phyloP scores from a whole-genome alignment of 192 early-diverging fungal species.

The Backusella morwellensis region DNA sequence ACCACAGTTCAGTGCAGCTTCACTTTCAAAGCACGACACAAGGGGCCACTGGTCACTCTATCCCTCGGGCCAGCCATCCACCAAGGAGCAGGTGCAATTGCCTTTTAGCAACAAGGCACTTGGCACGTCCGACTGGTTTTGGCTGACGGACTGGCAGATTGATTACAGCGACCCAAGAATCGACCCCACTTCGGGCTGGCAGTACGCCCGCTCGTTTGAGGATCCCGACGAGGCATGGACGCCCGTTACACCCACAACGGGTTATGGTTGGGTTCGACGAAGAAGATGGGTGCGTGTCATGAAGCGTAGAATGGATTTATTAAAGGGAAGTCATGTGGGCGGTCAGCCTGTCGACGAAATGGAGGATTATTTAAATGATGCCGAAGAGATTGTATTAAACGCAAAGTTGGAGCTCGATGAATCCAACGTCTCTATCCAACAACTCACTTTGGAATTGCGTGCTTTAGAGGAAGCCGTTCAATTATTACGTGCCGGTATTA shows the following conservation, averaged over 20 bases:
- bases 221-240: constrained; percentile 54
- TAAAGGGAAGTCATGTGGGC: constrained; percentile 9
- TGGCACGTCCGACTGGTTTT: constrained; percentile 58
- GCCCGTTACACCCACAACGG: constrained; percentile 38
- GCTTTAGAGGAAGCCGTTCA: constrained; percentile 64
- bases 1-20: constrained; percentile 49
- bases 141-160: constrained; percentile 77
- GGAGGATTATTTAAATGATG: constrained; percentile 28
- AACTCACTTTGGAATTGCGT: constrained; percentile 34
- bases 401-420: constrained; percentile 4
- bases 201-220: constrained; percentile 59
- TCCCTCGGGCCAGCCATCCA: constrained; percentile 46
- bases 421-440: neutral
- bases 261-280: constrained; percentile 62
- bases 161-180: constrained; percentile 57
- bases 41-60: constrained; percentile 60
- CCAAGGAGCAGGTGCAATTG: constrained; percentile 51
- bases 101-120: constrained; percentile 24
- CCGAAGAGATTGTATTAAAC: constrained; percentile 29
- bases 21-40: constrained; percentile 50
- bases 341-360: constrained; percentile 2
- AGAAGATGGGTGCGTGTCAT: constrained; percentile 77
- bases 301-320: constrained; percentile 61
- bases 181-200: constrained; percentile 68
- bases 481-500: constrained; percentile 60